Evolutionary conservation across 768 basidiomycete species (phyloP).

Genomic region (Daedaleopsis sinensis): DNA sequence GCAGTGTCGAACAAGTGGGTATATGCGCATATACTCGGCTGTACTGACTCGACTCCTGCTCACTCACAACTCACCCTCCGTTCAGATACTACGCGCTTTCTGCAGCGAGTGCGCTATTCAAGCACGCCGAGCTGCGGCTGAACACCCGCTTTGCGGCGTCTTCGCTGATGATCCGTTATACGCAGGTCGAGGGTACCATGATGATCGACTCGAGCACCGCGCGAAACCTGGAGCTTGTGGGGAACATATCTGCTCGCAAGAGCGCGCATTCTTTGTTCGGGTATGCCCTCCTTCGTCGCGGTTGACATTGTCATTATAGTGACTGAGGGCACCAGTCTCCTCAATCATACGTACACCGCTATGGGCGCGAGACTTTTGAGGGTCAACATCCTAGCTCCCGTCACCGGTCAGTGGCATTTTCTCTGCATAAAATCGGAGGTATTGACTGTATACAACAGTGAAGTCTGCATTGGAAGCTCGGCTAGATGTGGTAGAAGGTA

Average conservation of each 20-base stretch:
- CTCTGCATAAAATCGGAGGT: not conserved
- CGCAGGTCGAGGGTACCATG: slow-evolving; percentile 89
- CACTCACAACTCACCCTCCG: not conserved
- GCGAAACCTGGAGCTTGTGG: slow-evolving; percentile 86
- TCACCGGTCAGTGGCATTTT: slow-evolving; percentile 52
- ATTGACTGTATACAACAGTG: slow-evolving; percentile 38
- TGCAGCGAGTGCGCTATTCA: slow-evolving; percentile 85
- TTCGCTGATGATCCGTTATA: slow-evolving; percentile 76
- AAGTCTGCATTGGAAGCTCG: slow-evolving; percentile 74
- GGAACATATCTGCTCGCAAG: slow-evolving; percentile 68
- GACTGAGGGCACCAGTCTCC: slow-evolving; percentile 42
- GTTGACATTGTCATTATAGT: not conserved
- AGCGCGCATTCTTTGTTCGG: slow-evolving; percentile 79
- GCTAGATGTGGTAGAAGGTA: slow-evolving; percentile 86
- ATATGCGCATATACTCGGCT: slow-evolving; percentile 31
- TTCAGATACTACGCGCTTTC: slow-evolving; percentile 87
- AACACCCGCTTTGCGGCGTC: slow-evolving; percentile 70
- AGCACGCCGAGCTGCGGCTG: slow-evolving; percentile 71
- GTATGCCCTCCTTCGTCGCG: slow-evolving; percentile 39
- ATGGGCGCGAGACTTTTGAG: slow-evolving; percentile 87
- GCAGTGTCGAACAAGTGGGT: slow-evolving; percentile 78
- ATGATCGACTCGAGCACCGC: slow-evolving; percentile 91
- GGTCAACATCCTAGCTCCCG: slow-evolving; percentile 80
- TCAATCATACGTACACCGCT: slow-evolving; percentile 86
- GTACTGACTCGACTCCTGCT: not conserved